These are phyloP conservation scores for Arthrinium phaeospermum DNA, from an alignment of 2,329 filamentous ascomycete genomes.

Conservation along the genomic window DNA sequence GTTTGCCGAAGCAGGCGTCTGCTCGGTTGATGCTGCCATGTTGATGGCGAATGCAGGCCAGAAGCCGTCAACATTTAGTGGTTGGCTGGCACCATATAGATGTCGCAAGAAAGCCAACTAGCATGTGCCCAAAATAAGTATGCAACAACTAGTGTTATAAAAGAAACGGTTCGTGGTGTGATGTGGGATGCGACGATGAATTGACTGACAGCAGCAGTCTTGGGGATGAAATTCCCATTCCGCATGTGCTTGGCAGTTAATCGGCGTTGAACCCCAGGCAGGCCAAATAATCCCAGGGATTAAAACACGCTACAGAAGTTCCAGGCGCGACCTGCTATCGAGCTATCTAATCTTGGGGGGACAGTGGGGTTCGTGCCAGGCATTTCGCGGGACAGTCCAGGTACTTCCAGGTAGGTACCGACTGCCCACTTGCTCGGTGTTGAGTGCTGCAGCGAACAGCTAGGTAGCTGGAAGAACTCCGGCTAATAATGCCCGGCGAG, in stretches of 20 bases:
- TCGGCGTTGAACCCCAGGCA: not conserved
- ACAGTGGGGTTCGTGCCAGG: not conserved
- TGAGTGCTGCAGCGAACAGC: not conserved
- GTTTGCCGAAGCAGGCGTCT: conserved; percentile 31
- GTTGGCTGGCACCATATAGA: conserved; percentile 26
- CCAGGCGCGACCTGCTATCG: conserved; percentile 5
- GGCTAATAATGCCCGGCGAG: not conserved
- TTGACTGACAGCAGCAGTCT: conserved; percentile 2
- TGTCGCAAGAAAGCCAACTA: conserved; percentile 1
- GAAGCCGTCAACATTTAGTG: conserved; percentile 29
- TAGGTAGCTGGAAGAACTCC: conserved; percentile 7
- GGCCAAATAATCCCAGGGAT: not conserved
- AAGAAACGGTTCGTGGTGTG: not conserved
- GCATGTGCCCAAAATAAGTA: not conserved
- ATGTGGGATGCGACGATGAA: conserved; percentile 5
- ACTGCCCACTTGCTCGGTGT: not conserved
- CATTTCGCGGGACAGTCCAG: not conserved
- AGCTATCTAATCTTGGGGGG: conserved; percentile 12
- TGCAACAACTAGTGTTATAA: not conserved
- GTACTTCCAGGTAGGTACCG: not conserved
- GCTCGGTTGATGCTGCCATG: conserved; percentile 31
- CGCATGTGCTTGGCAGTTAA: conserved; percentile 1
- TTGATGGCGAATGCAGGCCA: conserved; percentile 27
- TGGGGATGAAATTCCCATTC: conserved; percentile 16
- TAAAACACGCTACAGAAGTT: conserved; percentile 12